Base-by-base conservation (phyloP, 2,329 filamentous ascomycete species). In the Cyphellophora attinorum region DNA sequence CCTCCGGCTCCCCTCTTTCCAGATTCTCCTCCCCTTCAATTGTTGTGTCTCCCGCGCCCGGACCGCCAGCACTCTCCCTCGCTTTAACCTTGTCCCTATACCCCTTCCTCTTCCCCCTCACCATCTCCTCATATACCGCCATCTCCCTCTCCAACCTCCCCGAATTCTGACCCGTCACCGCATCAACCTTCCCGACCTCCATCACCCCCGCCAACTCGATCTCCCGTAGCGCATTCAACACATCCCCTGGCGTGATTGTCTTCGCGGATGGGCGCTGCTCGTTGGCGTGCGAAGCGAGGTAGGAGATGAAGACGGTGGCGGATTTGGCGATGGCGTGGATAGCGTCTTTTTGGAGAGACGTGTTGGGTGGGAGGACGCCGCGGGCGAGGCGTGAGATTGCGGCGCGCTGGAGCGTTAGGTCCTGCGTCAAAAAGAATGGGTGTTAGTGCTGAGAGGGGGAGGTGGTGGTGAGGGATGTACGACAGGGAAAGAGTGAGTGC, bases 231-330 rank as follows among this genome's bases (percentile, higher is more conserved):
- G 74, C 75, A 25, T 66, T 65, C 45, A 78, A 63, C 28, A 80
- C 73, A 49, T 79, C 74, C 36, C 67, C 57, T 1, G 75, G 74
- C 32, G 68, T 64, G 45, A 80, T 66, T 11, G 74, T 79, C 50
- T 76, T 76, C 57, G 76, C 76, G 44, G 68, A 60, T 29, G 74
- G 74, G 8, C 21, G 21, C 47, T 68, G 65, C 48, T 79, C 74
- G 49, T 75, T 74, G 30, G 76, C 72, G 43, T 74, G 76, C 39
- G 40, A n/a, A 30, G 31, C 39, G 6, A 34, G 37, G 52, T 79
- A 78, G 40, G 72, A 79, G 12, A 80, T 70, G 54, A 80, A 80
- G 3, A 80, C 76, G 3, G 76, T 79, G 17, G 76, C 75, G 41
- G 72, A 73, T 51, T 79, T 79, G 33, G 74, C 72, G 41, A 80